Percentiles rank a stretch among this genome's conserved stretches.
These are phyloP conservation scores for Trypanosoma vivax DNA, from an alignment of 208 protist genomes.

Conservation along the genomic window DNA sequence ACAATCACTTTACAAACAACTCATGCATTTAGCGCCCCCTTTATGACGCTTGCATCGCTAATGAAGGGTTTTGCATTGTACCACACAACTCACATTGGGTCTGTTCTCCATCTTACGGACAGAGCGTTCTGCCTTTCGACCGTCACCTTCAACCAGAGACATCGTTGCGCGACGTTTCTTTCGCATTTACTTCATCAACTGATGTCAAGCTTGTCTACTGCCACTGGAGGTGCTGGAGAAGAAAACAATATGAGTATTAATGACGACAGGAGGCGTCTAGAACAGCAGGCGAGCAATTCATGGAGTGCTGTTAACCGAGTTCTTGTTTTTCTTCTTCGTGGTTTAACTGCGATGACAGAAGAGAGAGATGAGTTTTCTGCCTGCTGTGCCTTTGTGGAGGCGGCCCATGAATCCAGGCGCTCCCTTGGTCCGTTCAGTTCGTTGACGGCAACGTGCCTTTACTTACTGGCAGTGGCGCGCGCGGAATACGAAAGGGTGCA, in stretches of 20 bases:
- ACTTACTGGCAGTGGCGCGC: constrained; percentile 17
- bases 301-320: constrained; percentile 22
- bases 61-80: constrained; percentile 48
- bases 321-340: constrained; percentile 37
- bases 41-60: constrained; percentile 29
- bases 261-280: background rate
- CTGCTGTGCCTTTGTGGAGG: constrained; percentile 23
- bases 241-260: background rate
- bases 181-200: constrained; percentile 14
- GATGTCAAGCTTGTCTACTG: constrained; percentile 3
- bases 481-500: constrained; percentile 15
- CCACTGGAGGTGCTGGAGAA: background rate
- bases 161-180: constrained; percentile 25
- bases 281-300: background rate
- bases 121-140: constrained; percentile 3
- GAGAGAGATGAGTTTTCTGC: constrained; percentile 43
- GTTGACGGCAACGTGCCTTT: constrained; percentile 26
- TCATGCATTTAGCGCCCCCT: constrained; percentile 15
- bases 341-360: constrained; percentile 23
- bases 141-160: constrained; percentile 22
- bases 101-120: background rate
- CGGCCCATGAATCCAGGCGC: constrained; percentile 20
- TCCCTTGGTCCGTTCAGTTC: constrained; percentile 28
- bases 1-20: constrained; percentile 16
- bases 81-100: constrained; percentile 21